Conservation (phyloP, 495 filamentous ascomycete genomes). For the Tuber indicum region DNA sequence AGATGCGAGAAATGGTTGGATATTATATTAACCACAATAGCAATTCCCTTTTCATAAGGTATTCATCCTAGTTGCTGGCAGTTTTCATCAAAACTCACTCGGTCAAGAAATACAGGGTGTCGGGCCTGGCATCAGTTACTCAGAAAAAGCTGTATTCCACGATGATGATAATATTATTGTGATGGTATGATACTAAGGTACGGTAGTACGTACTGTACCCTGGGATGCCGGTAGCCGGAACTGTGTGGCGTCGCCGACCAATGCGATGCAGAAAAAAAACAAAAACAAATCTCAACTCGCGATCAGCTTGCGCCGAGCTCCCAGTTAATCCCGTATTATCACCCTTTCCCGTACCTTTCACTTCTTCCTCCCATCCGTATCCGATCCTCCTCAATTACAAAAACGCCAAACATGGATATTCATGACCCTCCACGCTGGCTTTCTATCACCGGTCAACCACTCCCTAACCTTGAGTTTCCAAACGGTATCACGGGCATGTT, state of each 20-base stretch:
- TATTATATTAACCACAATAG: background rate
- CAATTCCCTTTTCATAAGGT: background rate
- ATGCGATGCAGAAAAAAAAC: background rate
- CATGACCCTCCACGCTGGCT: slow-evolving; percentile 38
- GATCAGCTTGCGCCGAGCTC: background rate
- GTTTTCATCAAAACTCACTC: background rate
- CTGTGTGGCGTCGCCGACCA: background rate
- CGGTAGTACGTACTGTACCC: background rate
- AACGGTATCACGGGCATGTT: slow-evolving; percentile 42
- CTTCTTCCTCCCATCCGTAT: background rate
- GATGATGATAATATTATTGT: too few relatives aligned
- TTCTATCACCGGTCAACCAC: slow-evolving; percentile 44
- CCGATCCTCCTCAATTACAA: background rate
- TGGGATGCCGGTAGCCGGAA: background rate
- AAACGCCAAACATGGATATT: background rate
- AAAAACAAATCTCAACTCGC: background rate
- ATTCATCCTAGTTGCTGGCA: background rate
- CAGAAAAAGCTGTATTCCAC: background rate
- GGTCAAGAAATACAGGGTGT: background rate
- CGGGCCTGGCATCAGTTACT: background rate
- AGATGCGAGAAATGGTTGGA: background rate
- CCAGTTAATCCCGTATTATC: background rate
- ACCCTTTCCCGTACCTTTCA: background rate
- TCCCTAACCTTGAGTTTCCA: slow-evolving; percentile 38
- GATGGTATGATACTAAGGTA: too few relatives aligned